Evolutionary conservation across 495 filamentous ascomycete species (phyloP), one percentile per base, ranked within the genome.

Genomic region (Rostrohypoxylon terebratum): DNA sequence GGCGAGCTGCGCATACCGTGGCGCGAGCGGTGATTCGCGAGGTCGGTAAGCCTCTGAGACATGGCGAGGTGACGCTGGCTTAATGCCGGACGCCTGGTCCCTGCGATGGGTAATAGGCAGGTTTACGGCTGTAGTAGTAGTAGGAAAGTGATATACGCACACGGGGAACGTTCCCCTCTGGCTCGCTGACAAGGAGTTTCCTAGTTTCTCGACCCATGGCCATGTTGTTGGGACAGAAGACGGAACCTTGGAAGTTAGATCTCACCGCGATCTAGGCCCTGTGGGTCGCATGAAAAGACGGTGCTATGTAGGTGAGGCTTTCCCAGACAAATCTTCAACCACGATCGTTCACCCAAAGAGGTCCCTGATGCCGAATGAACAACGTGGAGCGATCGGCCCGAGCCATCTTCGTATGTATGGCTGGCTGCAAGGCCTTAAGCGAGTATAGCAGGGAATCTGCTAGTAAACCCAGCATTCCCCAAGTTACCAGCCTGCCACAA

Each of bases 61-160:
- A 73, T 62, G 42, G 40, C 50, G 44, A 62, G 55, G 40, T 33
- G 62, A 51, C 36, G 65, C 58, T 73, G 62, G 51, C 53, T 69
- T 68, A 57, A 63, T 69, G 28, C 62, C 71, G 71, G 31, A 8
- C 34, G 25, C 71, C 71, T 66, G 58, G 66, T 51, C 66, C 71
- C 48, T 73, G 66, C 31, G 61, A 3, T 44, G 36, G 53, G 16
- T 5, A 36, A 23, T 33, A 44, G 59, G 54, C 50, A 67, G 51
- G n/a, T 57, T n/a, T 54, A 60, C 60, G 40, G 20, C 36, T 53
- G 38, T 28, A 57, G 28, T n/a, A n/a, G n/a, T n/a, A n/a, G n/a
- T n/a, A n/a, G n/a, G n/a, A 7, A 65, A 65, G 62, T 55, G 8
- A 58, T 31, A 66, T 54, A 21, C 48, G 14, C 18, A 36, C 33